Percentiles rank a stretch among this genome's conserved stretches.
These are phyloP conservation scores for Gracilaria domingensis DNA, from an alignment of 23 red algal genomes.

Conservation along the genomic window DNA sequence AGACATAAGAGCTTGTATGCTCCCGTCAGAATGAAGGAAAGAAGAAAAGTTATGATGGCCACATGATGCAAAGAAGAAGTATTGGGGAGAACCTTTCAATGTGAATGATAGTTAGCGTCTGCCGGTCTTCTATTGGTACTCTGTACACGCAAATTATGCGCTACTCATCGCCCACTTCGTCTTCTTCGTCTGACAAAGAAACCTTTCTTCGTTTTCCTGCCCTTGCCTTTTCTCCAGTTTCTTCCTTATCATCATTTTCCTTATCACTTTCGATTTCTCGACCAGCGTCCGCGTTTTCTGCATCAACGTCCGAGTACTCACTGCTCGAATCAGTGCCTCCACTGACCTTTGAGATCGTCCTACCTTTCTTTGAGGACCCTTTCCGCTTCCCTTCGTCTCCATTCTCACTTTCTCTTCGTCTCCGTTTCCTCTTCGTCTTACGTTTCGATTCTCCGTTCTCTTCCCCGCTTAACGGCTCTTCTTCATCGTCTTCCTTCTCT, in stretches of 20 bases:
- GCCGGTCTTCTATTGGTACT: background rate
- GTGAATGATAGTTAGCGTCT: slow-evolving; percentile 1
- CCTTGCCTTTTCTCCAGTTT: slow-evolving; percentile 17
- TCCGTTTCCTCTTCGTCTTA: slow-evolving; percentile 4
- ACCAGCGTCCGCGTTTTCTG: background rate
- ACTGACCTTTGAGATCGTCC: slow-evolving; percentile 23
- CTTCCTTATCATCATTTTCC: slow-evolving; percentile 7
- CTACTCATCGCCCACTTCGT: background rate
- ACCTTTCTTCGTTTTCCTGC: slow-evolving; percentile 47
- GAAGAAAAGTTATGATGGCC: background rate
- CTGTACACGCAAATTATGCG: background rate
- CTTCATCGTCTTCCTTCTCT: slow-evolving; percentile 40
- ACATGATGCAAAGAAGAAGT: too few relatives aligned
- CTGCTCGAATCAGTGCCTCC: background rate
- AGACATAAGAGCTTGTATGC: background rate
- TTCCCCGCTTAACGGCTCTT: slow-evolving; percentile 40
- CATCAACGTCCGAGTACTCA: slow-evolving; percentile 21
- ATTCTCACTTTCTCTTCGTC: slow-evolving; percentile 26
- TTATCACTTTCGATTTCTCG: background rate
- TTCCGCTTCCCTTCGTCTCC: background rate
- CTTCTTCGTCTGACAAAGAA: slow-evolving; percentile 36
- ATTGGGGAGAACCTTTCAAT: background rate
- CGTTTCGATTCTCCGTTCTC: slow-evolving; percentile 24
- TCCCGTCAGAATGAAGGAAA: background rate
- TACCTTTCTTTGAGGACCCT: slow-evolving; percentile 10